Evolutionary conservation across 2,329 filamentous ascomycete species (phyloP), one percentile per base, ranked within the genome.

Genomic region (Colletotrichum musae): DNA sequence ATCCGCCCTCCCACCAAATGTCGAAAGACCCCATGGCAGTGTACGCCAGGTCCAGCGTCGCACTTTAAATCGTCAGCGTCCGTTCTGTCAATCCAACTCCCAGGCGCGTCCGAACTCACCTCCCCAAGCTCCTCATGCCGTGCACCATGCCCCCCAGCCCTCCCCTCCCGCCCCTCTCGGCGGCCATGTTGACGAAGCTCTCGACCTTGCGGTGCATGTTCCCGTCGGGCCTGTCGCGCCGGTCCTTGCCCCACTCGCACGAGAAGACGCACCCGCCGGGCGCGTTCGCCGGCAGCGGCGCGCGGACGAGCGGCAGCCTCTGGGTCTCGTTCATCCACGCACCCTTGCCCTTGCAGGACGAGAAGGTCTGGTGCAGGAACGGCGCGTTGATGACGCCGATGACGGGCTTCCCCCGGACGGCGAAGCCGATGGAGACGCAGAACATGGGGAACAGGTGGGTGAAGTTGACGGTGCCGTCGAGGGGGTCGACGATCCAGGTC

Each of bases 1-100:
- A 94, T 0, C 92, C 92, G 3, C 92, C 92, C 76, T 94, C 92
- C 92, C 92, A 94, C 92, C 92, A 94, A 12, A 94, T 93, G 79
- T 94, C 92, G 72, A 94, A 91, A 0, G 89, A 84, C 0, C 92
- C 92, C 86, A 92, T 92, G 13, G 93, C 92, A 10, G 89, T 88
- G 77, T 94, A 94, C 0, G 92, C 92, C 57, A 94, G 79, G 78
- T 94, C 92, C 62, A 94, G 76, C 1, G 92, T 93, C 9, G 92
- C 92, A 75, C 91, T 92, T 36, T 7, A 10, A 2, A 1, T 10
- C 7, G 3, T 36, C 32, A 36, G 32, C 32, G 4, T 6, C 32
- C 7, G 2, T 32, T 36, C 32, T 10, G 7, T 10, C 32, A 4
- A 7, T 3, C 21, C 21, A 24, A 9, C 32, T 10, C 32, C 3